Evolutionary conservation across 2,329 filamentous ascomycete genomes (phyloP).

Genomic region (Aspergillus uvarum): DNA sequence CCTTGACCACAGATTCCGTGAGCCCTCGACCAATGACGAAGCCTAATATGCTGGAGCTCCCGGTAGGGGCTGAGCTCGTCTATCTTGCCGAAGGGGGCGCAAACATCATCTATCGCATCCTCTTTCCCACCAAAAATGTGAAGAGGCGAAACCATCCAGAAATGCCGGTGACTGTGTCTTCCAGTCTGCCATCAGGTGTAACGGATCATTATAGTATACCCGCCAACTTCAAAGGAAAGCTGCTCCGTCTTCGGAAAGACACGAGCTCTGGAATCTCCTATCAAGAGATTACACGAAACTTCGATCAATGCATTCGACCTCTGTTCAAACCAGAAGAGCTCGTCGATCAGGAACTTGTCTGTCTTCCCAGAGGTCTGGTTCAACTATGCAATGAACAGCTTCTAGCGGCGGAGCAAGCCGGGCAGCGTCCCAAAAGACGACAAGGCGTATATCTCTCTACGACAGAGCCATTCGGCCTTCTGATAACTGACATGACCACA

Average conservation of each 20-base stretch:
- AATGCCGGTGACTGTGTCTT: slow-evolving; percentile 10
- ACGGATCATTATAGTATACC: slow-evolving; percentile 21
- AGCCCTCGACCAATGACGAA: slow-evolving; percentile 34
- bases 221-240: slow-evolving; percentile 43
- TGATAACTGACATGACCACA: slow-evolving; percentile 72
- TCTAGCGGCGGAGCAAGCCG: slow-evolving; percentile 46
- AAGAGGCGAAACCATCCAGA: slow-evolving; percentile 28
- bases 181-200: slow-evolving; percentile 16
- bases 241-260: slow-evolving; percentile 63
- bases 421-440: slow-evolving; percentile 50
- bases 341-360: slow-evolving; percentile 57
- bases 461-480: slow-evolving; percentile 62
- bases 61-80: slow-evolving; percentile 33
- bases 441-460: slow-evolving; percentile 53
- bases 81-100: slow-evolving; percentile 70
- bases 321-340: slow-evolving; percentile 58
- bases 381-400: slow-evolving; percentile 57
- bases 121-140: slow-evolving; percentile 29
- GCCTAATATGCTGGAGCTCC: slow-evolving; percentile 35
- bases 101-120: slow-evolving; percentile 70
- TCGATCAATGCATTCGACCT: slow-evolving; percentile 48
- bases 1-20: slow-evolving; percentile 11
- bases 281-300: slow-evolving; percentile 44
- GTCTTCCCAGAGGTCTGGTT: slow-evolving; percentile 46
- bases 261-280: slow-evolving; percentile 54